phyloP scores from a whole-genome alignment of 768 basidiomycete genomes.

The Lactarius quietus region DNA sequence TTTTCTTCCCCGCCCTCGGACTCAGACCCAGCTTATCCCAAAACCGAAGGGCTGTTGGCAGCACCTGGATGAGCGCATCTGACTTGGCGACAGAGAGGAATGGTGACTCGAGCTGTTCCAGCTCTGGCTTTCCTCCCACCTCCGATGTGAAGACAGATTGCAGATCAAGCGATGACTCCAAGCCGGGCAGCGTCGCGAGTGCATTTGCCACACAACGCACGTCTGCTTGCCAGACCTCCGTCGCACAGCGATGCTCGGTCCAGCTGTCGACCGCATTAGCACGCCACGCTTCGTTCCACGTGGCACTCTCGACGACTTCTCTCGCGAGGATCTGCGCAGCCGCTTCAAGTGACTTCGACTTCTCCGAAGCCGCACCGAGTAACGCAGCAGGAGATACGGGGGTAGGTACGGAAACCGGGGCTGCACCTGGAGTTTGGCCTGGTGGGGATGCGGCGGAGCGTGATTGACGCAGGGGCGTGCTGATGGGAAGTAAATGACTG shows the following conservation, averaged over 20 bases:
- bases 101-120: constrained; percentile 47
- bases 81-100: constrained; percentile 64
- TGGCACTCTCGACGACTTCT: constrained; percentile 70
- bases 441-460: constrained; percentile 48
- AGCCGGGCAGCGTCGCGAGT: constrained; percentile 37
- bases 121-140: constrained; percentile 3
- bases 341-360: constrained; percentile 63
- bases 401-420: constrained; percentile 62
- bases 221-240: constrained; percentile 59
- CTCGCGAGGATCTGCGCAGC: constrained; percentile 58
- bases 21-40: constrained; percentile 82
- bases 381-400: constrained; percentile 80
- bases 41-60: constrained; percentile 69
- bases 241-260: constrained; percentile 26
- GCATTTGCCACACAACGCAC: constrained; percentile 44
- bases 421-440: constrained; percentile 37
- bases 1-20: constrained; percentile 68
- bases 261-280: constrained; percentile 32
- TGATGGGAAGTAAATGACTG: constrained; percentile 54
- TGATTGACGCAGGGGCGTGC: constrained; percentile 57
- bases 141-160: constrained; percentile 38
- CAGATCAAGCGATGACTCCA: constrained; percentile 44
- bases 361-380: constrained; percentile 60
- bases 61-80: constrained; percentile 62
- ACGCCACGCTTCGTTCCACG: constrained; percentile 68